Evolutionary conservation across 2,329 filamentous ascomycete species (phyloP).

Genomic region (Trichoderma afroharzianum): DNA sequence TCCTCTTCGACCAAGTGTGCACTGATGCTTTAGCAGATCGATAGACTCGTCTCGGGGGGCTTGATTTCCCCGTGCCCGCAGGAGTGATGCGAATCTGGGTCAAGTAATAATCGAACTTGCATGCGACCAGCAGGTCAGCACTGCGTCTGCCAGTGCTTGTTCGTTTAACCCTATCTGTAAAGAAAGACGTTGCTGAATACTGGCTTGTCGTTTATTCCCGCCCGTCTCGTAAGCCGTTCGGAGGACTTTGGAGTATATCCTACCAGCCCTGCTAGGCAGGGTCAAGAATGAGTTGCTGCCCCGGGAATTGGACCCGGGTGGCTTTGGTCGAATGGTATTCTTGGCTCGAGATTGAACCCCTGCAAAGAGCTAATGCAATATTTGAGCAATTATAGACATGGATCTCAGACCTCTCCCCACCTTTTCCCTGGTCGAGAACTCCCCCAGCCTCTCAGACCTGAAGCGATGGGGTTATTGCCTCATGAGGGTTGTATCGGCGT

Average conservation of each 20-base stretch:
- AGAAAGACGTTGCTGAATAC: background rate
- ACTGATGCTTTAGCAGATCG: background rate
- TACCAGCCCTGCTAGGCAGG: background rate
- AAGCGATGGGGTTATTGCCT: background rate
- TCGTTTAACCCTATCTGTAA: background rate
- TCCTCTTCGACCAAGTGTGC: background rate
- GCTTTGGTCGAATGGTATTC: background rate
- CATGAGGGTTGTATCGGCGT: background rate
- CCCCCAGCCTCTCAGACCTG: background rate
- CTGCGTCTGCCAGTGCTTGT: background rate
- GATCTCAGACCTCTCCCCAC: slow-evolving; percentile 1
- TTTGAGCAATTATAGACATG: slow-evolving; percentile 7
- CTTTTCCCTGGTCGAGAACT: background rate
- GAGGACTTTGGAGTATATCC: background rate
- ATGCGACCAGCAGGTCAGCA: no score
- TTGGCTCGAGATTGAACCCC: background rate
- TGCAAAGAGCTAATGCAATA: slow-evolving; percentile 11
- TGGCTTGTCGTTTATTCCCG: background rate
- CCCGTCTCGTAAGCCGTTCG: background rate
- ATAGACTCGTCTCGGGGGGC: background rate
- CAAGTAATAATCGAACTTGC: background rate
- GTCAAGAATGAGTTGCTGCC: background rate
- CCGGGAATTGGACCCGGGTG: background rate
- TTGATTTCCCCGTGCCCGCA: background rate
- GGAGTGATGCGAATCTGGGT: background rate